Evolutionary conservation across 192 early-diverging fungal genomes (phyloP).

Genomic region (Linnemannia zychae): DNA sequence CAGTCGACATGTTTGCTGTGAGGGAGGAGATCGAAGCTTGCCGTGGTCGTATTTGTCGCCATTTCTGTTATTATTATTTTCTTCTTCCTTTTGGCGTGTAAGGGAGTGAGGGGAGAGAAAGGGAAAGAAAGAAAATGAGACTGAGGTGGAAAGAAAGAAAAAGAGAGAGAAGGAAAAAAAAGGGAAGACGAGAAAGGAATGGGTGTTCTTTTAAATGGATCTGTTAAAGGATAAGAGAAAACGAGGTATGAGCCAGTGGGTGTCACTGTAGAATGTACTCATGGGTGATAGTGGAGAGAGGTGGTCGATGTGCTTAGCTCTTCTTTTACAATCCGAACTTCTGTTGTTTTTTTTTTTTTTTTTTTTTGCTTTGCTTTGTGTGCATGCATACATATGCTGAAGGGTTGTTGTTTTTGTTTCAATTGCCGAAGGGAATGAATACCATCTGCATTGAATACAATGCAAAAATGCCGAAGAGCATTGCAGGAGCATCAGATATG

Average conservation of each 20-base stretch:
- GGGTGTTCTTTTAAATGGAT: too few relatives aligned
- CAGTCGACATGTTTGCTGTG: constrained; percentile 50
- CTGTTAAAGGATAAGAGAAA: background rate
- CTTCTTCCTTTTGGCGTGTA: background rate
- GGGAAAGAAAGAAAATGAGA: background rate
- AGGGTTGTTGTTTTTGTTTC: too few relatives aligned
- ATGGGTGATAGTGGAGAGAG: background rate
- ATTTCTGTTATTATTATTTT: too few relatives aligned
- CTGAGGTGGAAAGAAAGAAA: background rate
- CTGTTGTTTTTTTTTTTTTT: background rate
- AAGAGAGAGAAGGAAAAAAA: background rate
- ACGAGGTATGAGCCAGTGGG: too few relatives aligned
- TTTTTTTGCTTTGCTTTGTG: background rate
- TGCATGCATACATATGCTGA: background rate
- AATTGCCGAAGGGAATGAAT: background rate
- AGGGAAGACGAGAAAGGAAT: background rate
- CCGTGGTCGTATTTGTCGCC: background rate
- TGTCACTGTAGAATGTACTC: too few relatives aligned
- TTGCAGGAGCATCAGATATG: background rate
- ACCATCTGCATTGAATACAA: background rate
- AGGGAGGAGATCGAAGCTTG: constrained; percentile 20
- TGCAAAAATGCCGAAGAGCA: background rate
- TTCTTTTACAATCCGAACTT: background rate
- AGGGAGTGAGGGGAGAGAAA: background rate
- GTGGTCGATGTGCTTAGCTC: background rate